Percentiles rank a stretch among this genome's conserved stretches.
These are phyloP conservation scores for Ogataea salicorniae DNA, from an alignment of 805 yeast genomes.

Conservation along the genomic window DNA sequence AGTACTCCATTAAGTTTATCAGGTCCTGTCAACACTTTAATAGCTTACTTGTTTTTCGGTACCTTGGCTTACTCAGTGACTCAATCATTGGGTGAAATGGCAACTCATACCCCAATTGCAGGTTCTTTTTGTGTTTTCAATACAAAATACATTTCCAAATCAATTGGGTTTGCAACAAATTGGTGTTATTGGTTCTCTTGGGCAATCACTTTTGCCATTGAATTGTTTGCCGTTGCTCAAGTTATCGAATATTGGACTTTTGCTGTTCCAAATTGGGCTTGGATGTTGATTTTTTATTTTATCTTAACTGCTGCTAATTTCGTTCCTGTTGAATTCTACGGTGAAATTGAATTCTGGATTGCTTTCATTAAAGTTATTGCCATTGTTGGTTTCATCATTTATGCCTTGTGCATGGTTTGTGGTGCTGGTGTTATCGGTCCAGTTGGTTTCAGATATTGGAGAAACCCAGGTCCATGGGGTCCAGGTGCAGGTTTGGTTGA, in stretches of 20 bases:
- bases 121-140: constrained; percentile 68
- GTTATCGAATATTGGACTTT: constrained; percentile 60
- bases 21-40: constrained; percentile 66
- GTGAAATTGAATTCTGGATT: constrained; percentile 74
- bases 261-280: constrained; percentile 65
- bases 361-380: constrained; percentile 64
- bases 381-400: constrained; percentile 63
- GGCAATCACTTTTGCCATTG: constrained; percentile 73
- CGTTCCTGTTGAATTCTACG: constrained; percentile 65
- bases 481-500: constrained; percentile 54
- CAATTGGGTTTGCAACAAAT: constrained; percentile 68
- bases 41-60: constrained; percentile 64
- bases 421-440: constrained; percentile 69
- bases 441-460: constrained; percentile 77
- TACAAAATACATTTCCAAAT: constrained; percentile 63
- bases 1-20: constrained; percentile 48
- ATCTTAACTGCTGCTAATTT: constrained; percentile 49
- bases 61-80: constrained; percentile 60
- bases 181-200: constrained; percentile 76
- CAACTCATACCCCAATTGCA: constrained; percentile 65
- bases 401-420: constrained; percentile 65
- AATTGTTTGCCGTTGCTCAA: constrained; percentile 67
- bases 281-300: constrained; percentile 66
- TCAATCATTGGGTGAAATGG: constrained; percentile 77
- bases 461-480: constrained; percentile 64